Percentiles rank a stretch among this genome's conserved stretches.
Evolutionary conservation across 2,329 filamentous ascomycete genomes (phyloP).

Genomic region (Diaporthe australafricana): DNA sequence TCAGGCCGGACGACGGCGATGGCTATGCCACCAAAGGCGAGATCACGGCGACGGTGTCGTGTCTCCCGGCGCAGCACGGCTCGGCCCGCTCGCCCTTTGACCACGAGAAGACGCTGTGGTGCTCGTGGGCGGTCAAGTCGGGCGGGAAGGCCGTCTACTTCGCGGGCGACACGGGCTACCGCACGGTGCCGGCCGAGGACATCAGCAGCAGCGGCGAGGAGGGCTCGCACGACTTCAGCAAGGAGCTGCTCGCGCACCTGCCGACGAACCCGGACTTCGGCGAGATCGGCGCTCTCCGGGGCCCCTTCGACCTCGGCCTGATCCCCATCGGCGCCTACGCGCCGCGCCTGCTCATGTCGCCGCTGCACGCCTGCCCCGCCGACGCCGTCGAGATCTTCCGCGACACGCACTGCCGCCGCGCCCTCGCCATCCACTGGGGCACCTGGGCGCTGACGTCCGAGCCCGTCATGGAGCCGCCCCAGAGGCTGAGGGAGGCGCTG

Average conservation of each 20-base stretch:
- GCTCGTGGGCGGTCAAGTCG: constrained; percentile 83
- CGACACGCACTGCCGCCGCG: constrained; percentile 81
- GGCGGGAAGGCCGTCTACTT: constrained; percentile 78
- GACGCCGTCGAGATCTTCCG: constrained; percentile 91
- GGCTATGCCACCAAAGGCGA: constrained; percentile 45
- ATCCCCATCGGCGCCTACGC: constrained; percentile 94
- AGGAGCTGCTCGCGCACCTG: constrained; percentile 72
- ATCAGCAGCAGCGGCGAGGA: constrained; percentile 48
- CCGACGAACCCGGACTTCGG: constrained; percentile 87
- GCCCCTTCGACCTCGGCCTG: constrained; percentile 90
- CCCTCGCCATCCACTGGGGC: constrained; percentile 93
- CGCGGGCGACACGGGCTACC: constrained; percentile 91
- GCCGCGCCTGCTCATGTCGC: constrained; percentile 77
- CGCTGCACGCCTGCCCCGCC: constrained; percentile 87
- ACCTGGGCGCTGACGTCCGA: constrained; percentile 89
- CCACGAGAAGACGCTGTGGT: constrained; percentile 83
- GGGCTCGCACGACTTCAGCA: constrained; percentile 72
- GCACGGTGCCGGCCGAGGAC: constrained; percentile 76
- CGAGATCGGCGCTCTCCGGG: constrained; percentile 82
- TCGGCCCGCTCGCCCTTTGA: constrained; percentile 78
- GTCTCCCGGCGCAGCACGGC: constrained; percentile 87
- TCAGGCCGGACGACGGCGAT: constrained; percentile 55
- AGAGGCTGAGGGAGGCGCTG: constrained; percentile 77
- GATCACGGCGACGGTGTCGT: constrained; percentile 80
- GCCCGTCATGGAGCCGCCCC: constrained; percentile 85